phyloP scores from a whole-genome alignment of 2,329 filamentous ascomycete species.

The Onygena corvina region DNA sequence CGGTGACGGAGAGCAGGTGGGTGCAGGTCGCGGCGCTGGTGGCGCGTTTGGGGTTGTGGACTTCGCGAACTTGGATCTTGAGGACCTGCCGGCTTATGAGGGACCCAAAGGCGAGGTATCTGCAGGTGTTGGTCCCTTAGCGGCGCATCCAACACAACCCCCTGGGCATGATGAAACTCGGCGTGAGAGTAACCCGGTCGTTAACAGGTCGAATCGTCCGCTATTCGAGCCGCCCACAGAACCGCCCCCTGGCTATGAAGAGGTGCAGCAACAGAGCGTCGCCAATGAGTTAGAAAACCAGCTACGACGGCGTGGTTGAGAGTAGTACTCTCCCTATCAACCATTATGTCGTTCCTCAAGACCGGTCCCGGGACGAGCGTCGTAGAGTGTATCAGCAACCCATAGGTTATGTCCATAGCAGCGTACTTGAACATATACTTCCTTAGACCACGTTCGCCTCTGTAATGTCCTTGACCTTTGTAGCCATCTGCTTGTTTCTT shows the following conservation, averaged over 20 bases:
- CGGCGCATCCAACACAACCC: not conserved
- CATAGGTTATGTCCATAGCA: not conserved
- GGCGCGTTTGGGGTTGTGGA: slow-evolving; percentile 39
- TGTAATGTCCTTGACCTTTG: not conserved
- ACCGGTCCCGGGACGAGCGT: too few species aligned
- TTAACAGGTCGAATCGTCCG: not conserved
- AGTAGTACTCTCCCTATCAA: not conserved
- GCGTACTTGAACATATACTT: not conserved
- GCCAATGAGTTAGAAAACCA: slow-evolving; percentile 59
- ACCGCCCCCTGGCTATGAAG: slow-evolving; percentile 83
- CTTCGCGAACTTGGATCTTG: slow-evolving; percentile 58
- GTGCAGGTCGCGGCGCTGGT: slow-evolving; percentile 27
- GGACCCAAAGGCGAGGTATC: slow-evolving; percentile 39
- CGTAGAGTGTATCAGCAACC: not conserved
- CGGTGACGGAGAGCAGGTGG: slow-evolving; percentile 23
- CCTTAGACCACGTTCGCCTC: not conserved
- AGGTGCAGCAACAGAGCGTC: slow-evolving; percentile 71
- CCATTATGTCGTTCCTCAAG: not conserved
- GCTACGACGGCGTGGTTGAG: slow-evolving; percentile 23
- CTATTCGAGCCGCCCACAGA: slow-evolving; percentile 48
- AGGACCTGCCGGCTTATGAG: slow-evolving; percentile 81
- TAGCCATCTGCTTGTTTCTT: not conserved
- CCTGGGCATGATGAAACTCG: not conserved
- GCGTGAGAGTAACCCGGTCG: not conserved
- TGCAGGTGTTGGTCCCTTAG: too few species aligned